These are phyloP conservation scores for Grigorovia humatica DNA, from an alignment of 805 yeast genomes.

Conservation along the genomic window DNA sequence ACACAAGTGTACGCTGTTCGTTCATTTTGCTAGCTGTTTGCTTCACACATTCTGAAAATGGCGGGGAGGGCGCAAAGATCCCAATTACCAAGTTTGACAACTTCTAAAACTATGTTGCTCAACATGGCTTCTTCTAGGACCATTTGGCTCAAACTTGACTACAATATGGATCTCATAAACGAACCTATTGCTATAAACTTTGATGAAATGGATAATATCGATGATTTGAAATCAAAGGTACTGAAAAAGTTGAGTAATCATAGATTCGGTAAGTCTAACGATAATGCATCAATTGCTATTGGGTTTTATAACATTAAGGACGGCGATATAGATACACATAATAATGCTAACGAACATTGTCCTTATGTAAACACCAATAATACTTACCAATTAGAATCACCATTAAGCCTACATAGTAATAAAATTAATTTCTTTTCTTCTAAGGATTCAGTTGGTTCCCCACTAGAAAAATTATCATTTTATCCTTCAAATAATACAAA, in stretches of 20 bases:
- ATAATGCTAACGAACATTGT: background rate
- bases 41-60: background rate
- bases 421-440: background rate
- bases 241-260: conserved; percentile 38
- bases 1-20: background rate
- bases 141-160: conserved; percentile 19
- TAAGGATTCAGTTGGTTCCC: background rate
- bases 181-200: conserved; percentile 62
- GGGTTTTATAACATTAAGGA: conserved; percentile 27
- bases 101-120: conserved; percentile 4
- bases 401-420: background rate
- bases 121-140: conserved; percentile 7
- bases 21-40: background rate
- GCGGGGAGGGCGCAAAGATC: background rate
- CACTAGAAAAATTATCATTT: background rate
- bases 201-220: conserved; percentile 55
- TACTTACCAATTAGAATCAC: conserved; percentile 1
- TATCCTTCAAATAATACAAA: background rate
- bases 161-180: conserved; percentile 6
- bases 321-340: background rate
- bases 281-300: conserved; percentile 59
- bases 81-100: background rate
- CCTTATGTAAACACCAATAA: background rate
- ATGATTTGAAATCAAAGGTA: conserved; percentile 66
- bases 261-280: conserved; percentile 53